Evolutionary conservation across 495 filamentous ascomycete species (phyloP).

Genomic region (Hyaloscypha finlandica): DNA sequence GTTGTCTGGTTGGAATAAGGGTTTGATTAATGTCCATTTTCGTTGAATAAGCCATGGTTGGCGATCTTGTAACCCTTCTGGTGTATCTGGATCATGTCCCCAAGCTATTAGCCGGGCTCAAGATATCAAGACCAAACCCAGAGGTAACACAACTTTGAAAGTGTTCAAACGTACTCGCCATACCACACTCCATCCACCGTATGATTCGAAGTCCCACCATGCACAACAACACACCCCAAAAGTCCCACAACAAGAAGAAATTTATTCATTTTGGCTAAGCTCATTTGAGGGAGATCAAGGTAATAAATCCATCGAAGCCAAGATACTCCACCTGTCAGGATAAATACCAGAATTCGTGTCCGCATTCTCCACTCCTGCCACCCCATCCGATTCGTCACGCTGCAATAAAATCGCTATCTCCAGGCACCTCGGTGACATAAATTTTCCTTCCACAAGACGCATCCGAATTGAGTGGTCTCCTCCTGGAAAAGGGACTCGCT

Average conservation of each 20-base stretch:
- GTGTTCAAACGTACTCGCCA: slow-evolving; percentile 39
- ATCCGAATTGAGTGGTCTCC: not conserved
- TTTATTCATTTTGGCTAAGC: too few relatives aligned
- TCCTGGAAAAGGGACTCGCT: not conserved
- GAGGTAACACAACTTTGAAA: not conserved
- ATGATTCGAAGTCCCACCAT: slow-evolving; percentile 51
- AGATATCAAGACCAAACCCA: not conserved
- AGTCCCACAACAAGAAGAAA: too few relatives aligned
- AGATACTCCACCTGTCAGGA: too few relatives aligned
- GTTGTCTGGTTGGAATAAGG: slow-evolving; percentile 43
- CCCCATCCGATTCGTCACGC: not conserved
- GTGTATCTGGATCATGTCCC: slow-evolving; percentile 44
- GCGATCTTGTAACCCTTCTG: slow-evolving; percentile 38
- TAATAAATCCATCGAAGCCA: too few relatives aligned
- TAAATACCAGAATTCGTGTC: not conserved
- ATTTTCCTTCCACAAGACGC: not conserved
- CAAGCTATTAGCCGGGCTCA: not conserved
- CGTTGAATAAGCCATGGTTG: slow-evolving; percentile 49
- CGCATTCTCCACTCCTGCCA: not conserved
- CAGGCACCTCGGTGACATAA: not conserved
- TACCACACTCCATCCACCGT: slow-evolving; percentile 52
- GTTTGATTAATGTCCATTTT: slow-evolving; percentile 46
- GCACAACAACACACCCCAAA: slow-evolving; percentile 32
- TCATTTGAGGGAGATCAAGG: too few relatives aligned
- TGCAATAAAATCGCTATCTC: not conserved